A percentile compares a stretch with the other conserved stretches of the same genome.
These are phyloP conservation scores for Colletotrichum sp. DNA, from an alignment of 2,329 filamentous ascomycete genomes.

Conservation along the genomic window DNA sequence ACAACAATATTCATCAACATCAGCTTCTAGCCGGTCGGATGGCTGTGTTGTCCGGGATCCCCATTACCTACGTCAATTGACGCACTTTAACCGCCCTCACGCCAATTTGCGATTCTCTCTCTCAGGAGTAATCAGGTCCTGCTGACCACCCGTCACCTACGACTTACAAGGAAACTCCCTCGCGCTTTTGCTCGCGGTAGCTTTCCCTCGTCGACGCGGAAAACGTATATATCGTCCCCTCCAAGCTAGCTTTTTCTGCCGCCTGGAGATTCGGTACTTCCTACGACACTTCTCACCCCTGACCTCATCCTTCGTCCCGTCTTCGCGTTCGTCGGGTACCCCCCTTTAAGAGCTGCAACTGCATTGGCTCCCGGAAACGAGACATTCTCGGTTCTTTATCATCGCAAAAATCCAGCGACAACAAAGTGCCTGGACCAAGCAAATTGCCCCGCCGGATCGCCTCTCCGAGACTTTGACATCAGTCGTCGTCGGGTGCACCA, in stretches of 20 bases:
- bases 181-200: neutral
- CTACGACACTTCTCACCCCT: neutral
- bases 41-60: conserved; percentile 22
- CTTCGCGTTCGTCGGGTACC: conserved; percentile 2
- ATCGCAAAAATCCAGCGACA: neutral
- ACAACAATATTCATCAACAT: neutral
- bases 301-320: conserved; percentile 10
- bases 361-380: conserved; percentile 6
- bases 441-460: conserved; percentile 10
- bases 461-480: conserved; percentile 18
- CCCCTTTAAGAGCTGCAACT: neutral
- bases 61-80: conserved; percentile 22
- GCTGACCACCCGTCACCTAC: conserved; percentile 5
- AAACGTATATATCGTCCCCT: conserved; percentile 11
- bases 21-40: conserved; percentile 18
- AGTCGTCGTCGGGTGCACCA: neutral
- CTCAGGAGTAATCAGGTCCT: neutral
- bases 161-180: conserved; percentile 16
- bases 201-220: neutral
- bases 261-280: neutral
- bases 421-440: neutral
- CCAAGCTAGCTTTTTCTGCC: neutral
- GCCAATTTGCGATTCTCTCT: neutral
- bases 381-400: neutral
- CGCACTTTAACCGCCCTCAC: conserved; percentile 8